phyloP scores from a whole-genome alignment of 108 stramenopile genomes.

The Thalassiosira profunda region DNA sequence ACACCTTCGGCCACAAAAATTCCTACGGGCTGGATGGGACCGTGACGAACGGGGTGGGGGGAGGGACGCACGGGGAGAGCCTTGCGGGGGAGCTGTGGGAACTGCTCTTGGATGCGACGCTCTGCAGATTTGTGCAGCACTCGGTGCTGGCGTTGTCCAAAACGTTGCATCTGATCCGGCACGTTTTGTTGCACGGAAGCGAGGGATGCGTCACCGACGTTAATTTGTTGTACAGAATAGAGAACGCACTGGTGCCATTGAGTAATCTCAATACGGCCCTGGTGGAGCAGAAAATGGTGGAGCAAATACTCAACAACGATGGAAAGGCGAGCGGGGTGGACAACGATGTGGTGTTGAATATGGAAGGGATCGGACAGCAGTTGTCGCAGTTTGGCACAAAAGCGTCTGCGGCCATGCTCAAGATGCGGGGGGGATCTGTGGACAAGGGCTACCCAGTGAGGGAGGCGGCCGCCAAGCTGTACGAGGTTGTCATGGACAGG shows the following conservation, averaged over 20 bases:
- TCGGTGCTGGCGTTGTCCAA: conserved; percentile 32
- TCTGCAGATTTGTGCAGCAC: conserved; percentile 17
- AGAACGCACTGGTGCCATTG: conserved; percentile 36
- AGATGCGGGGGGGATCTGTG: conserved; percentile 40
- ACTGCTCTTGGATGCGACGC: conserved; percentile 22
- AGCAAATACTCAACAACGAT: conserved; percentile 29
- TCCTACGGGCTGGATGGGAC: conserved; percentile 11
- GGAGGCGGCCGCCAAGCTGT: conserved; percentile 26
- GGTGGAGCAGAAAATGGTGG: conserved; percentile 35
- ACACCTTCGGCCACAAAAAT: conserved; percentile 35
- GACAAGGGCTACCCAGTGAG: conserved; percentile 46
- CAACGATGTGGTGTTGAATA: conserved; percentile 6
- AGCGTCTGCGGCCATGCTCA: conserved; percentile 41
- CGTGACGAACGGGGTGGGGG: not conserved
- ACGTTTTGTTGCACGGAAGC: conserved; percentile 31
- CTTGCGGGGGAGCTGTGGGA: conserved; percentile 37
- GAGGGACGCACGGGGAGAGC: conserved; percentile 3
- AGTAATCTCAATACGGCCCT: conserved; percentile 39
- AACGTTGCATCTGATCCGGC: conserved; percentile 34
- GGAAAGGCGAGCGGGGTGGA: conserved; percentile 1
- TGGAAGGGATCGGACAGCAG: conserved; percentile 27
- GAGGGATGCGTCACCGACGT: conserved; percentile 16
- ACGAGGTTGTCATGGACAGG: conserved; percentile 3
- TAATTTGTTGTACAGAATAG: conserved; percentile 34
- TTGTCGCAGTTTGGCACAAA: conserved; percentile 12